Base-by-base conservation (phyloP, 2,329 filamentous ascomycete species). In the Torrubiella hemipterigena region DNA sequence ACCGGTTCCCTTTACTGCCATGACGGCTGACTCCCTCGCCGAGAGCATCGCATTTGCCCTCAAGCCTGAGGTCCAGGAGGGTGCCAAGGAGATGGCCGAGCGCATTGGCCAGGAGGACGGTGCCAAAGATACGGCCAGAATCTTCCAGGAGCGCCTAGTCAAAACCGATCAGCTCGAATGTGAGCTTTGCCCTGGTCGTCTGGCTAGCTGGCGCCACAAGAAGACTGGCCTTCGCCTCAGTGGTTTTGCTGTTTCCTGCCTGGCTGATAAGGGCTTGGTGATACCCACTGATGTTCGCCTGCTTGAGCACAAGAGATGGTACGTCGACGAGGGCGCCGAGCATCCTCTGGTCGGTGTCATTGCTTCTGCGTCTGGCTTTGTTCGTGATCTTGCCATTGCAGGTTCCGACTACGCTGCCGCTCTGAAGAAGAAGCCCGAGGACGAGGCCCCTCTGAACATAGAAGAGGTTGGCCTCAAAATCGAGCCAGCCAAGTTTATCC, bases 281-380 rank as follows among this genome's bases (percentile, higher is more conserved):
- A 59, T 70, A 17, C 67, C 73, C 29, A 60, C 64, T 4, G 63
- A 78, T 32, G 45, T 80, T 12, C 76, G 76, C 42, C 47, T 78
- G 49, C 26, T 54, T 3, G 31, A 33, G 4, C 42, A 42, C 7
- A 45, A 38, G 22, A 73, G 78, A 42, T 81, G 79, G 49, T 69
- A 78, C 35, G 71, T 73, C 0, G 73, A 78, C 33, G 66, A 75
- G 29, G 74, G 76, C 3, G 76, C 77, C 0, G 67, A 64, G 40
- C 74, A 79, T 38, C 77, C 77, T 1, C 59, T 81, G 5, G 68
- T 71, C 19, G 77, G 76, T 18, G 73, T 68, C 11, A 70, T 78
- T 8, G 72, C 71, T 20, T 77, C 81, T 0, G 55, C 82, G 4
- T 59, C 82, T 22, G 72, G 75, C 2, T 80, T 77, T 2, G 64